phyloP scores from a whole-genome alignment of 108 stramenopile species.

The Cyclostephanos invisitatus region DNA sequence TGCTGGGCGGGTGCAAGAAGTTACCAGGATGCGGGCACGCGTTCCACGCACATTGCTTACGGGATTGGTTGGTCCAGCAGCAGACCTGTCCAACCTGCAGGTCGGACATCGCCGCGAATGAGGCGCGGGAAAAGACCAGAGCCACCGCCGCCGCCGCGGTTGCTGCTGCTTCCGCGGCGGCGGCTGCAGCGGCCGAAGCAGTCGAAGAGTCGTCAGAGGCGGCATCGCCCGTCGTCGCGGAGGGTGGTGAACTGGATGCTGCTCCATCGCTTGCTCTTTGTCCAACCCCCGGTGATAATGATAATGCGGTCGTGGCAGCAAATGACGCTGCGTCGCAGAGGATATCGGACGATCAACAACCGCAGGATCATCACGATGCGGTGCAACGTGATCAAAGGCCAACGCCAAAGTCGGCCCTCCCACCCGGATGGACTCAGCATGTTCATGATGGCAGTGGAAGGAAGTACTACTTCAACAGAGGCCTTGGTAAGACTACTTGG shows the following conservation, averaged over 20 bases:
- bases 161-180: constrained; percentile 17
- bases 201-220: background rate
- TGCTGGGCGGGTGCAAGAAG: constrained; percentile 75
- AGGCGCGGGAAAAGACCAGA: constrained; percentile 52
- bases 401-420: background rate
- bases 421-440: constrained; percentile 13
- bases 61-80: constrained; percentile 97
- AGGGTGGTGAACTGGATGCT: constrained; percentile 2
- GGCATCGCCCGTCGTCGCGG: background rate
- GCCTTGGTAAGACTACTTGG: constrained; percentile 21
- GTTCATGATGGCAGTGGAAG: constrained; percentile 8
- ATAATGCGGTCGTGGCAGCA: background rate
- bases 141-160: constrained; percentile 24
- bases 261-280: background rate
- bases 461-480: constrained; percentile 26
- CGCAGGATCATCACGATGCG: background rate
- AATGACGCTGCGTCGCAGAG: background rate
- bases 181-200: constrained; percentile 13
- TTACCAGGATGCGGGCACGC: constrained; percentile 93
- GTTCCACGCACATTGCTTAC: constrained; percentile 88
- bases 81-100: constrained; percentile 97
- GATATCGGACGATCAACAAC: background rate
- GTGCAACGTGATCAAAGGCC: constrained; percentile 1
- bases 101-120: constrained; percentile 83
- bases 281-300: background rate